Evolutionary conservation across 2,329 filamentous ascomycete genomes (phyloP), one percentile per base, ranked within the genome.

Genomic region (Epichloe coenophiala): DNA sequence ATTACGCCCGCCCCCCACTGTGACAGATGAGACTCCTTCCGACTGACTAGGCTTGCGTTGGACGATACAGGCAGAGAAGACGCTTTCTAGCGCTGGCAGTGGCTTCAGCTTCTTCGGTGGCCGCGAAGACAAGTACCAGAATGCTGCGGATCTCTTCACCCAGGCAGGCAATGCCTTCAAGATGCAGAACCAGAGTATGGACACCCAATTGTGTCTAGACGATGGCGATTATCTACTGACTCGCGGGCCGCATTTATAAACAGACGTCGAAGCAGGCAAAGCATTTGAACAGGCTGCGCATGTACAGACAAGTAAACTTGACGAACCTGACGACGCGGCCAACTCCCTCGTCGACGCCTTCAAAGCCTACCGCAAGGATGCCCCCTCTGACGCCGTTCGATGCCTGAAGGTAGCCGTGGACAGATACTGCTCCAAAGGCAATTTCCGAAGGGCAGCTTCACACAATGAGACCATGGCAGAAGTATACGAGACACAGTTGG

Each of bases 71-170:
- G 93, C 93, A 71, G 88, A 96, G 63, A 95, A 93, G 73, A 77
- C 82, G 48, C 78, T 86, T 27, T 71, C 82, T 60, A 75, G 84
- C 58, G 90, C 91, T 40, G 74, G 80, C 19, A 75, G 85, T 31
- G 90, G 90, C 60, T 96, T 95, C 71, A 87, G 83, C 66, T 82
- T 95, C 69, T 96, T 98, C 60, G 87, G 89, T 42, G 87, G 87
- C 44, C 79, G 83, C 52, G 78, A 86, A 61, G 89, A 95, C 56
- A 97, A 96, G 69, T 90, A 87, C 63, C 86, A 94, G 70, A 81
- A 83, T 70, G 91, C 91, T 13, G 88, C 86, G 56, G 89, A 96
- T 58, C 73, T 93, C 56, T 97, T 89, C 64, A 82, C 80, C 54
- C 83, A 95, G 67, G 91, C 91, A 40, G 93, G 84, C 55, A 95